Evolutionary conservation across 225 moss, liverwort and hornwort species (phyloP), one percentile per base, ranked within the genome.

Genomic region (Rhytidiadelphus loreus): DNA sequence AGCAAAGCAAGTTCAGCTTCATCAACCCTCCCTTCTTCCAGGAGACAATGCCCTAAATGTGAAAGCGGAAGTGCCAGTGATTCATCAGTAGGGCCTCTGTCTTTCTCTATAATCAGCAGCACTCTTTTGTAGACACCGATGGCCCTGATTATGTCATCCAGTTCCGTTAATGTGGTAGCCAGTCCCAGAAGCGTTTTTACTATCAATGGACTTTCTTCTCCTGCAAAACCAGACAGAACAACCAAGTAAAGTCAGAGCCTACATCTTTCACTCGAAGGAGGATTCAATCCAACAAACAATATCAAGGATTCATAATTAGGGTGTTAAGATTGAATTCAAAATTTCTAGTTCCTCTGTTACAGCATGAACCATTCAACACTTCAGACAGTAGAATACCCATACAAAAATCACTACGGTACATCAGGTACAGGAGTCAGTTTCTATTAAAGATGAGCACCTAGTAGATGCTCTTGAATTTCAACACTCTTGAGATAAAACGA

Each of bases 1-100:
- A 84, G 93, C 90, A 96, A 69, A 35, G 95, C 93, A 44, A 87
- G 87, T 85, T 96, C 95, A 86, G 96, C 95, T 89, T 97, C 97
- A 80, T 93, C 92, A 46, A 90, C 83, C 88, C 94, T 95, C 75
- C 95, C 95, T 91, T 93, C 95, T 87, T 96, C 97, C 87, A 97
- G 66, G 32, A 94, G 91, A 79, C 93, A 95, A 83, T 97, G 95
- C 16, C 97, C 97, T 48, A 97, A 88, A 90, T 96, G 96, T 23
- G 96, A 94, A 14, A 97, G 92, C 39, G 96, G 96, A 78, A 97
- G 88, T 33, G 95, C 91, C 53, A 97, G 82, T 35, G 95, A 92
- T 83, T 96, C 97, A 90, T 95, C 93, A 52, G 93, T 93, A 39
- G 90, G 85, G 65, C 94, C 94, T 88, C 84, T 94, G 16, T 86